phyloP scores from a whole-genome alignment of 1,284 basidiomycete species.

The Fomes fomentarius region DNA sequence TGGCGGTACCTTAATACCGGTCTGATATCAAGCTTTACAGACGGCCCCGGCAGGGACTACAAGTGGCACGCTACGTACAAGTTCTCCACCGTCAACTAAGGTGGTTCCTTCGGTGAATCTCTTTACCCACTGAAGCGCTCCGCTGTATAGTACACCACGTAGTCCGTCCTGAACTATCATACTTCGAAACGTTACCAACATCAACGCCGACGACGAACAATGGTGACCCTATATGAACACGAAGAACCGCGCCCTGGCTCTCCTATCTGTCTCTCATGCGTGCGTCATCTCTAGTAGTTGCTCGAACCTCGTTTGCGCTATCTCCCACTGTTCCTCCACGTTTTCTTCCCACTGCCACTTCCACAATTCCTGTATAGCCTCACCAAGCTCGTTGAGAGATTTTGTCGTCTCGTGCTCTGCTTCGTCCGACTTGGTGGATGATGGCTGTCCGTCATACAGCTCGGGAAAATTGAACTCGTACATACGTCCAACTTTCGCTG shows the following conservation, averaged over 20 bases:
- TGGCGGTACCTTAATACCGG: background rate
- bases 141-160: no score
- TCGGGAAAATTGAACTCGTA: conserved; percentile 27
- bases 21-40: background rate
- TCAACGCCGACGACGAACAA: no score
- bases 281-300: background rate
- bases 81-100: background rate
- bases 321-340: conserved; percentile 25
- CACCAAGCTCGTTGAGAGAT: conserved; percentile 14
- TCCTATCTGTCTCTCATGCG: background rate
- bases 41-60: background rate
- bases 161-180: no score
- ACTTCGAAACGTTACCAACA: no score
- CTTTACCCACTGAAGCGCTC: no score
- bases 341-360: conserved; percentile 28
- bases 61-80: background rate
- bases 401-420: background rate
- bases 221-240: background rate
- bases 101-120: no score
- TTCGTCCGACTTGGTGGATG: conserved; percentile 2
- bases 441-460: conserved; percentile 17
- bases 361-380: conserved; percentile 23
- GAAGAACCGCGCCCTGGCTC: background rate
- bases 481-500: conserved; percentile 19
- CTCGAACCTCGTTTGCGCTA: conserved; percentile 15